phyloP scores from a whole-genome alignment of 1,284 basidiomycete species.

The Mycosarcoma mackinlayi region DNA sequence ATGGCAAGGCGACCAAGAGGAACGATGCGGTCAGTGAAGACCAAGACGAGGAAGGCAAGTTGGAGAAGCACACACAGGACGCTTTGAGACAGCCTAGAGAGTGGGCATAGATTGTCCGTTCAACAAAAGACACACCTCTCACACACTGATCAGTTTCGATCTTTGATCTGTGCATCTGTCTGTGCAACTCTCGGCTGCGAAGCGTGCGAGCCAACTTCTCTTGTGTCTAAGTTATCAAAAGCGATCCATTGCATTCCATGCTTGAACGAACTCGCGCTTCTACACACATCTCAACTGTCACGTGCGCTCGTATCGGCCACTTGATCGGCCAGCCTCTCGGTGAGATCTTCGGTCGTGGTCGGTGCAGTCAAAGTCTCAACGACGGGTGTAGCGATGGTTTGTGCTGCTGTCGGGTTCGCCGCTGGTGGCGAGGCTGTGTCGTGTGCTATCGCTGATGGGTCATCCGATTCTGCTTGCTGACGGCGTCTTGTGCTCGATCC shows the following conservation, averaged over 20 bases:
- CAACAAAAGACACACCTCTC: constrained; percentile 5
- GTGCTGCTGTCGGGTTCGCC: constrained; percentile 23
- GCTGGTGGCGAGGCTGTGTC: neutral
- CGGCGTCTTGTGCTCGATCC: neutral
- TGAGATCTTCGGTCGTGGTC: neutral
- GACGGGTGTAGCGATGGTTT: constrained; percentile 25
- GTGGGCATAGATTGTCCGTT: constrained; percentile 41
- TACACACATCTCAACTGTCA: neutral
- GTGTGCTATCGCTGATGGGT: too few species aligned
- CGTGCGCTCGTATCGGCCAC: constrained; percentile 1
- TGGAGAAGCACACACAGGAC: constrained; percentile 48
- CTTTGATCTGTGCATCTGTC: too few species aligned
- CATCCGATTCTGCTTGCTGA: neutral
- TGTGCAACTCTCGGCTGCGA: too few species aligned
- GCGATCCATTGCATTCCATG: too few species aligned
- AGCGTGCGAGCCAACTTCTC: too few species aligned
- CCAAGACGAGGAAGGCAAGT: constrained; percentile 26
- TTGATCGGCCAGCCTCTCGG: constrained; percentile 10
- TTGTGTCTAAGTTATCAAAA: neutral
- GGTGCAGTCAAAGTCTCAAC: constrained; percentile 4
- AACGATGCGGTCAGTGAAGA: constrained; percentile 11
- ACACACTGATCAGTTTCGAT: too few species aligned
- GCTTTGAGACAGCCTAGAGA: constrained; percentile 56
- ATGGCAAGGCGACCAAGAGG: constrained; percentile 36
- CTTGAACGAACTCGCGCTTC: too few species aligned